Conservation (phyloP, 441 rosid genomes). For the Arabidopsis lyrata region DNA sequence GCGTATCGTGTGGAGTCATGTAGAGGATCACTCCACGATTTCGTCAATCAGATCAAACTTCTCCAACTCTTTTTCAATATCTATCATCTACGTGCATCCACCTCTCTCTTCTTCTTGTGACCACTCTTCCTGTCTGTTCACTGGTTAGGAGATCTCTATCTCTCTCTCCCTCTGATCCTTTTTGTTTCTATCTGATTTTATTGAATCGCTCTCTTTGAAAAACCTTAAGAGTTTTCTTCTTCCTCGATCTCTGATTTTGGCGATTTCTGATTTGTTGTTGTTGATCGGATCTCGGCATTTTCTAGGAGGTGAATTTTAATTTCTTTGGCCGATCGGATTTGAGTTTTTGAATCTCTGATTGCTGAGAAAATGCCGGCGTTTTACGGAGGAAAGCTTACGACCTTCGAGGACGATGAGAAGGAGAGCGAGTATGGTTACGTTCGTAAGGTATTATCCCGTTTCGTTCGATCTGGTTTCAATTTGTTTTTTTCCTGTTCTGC, state of each 20-base stretch:
- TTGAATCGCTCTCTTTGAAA: conserved; percentile 14
- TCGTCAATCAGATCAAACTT: conserved; percentile 40
- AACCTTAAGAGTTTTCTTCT: conserved; percentile 30
- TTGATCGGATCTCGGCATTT: conserved; percentile 45
- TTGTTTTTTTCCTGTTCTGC: not conserved
- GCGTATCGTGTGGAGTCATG: conserved; percentile 36
- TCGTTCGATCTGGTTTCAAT: conserved; percentile 39
- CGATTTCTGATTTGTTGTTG: too few relatives aligned
- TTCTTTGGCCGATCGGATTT: conserved; percentile 29
- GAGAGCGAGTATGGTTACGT: conserved; percentile 99
- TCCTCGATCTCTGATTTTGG: conserved; percentile 15
- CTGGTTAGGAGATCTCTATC: conserved; percentile 38
- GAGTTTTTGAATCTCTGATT: conserved; percentile 34
- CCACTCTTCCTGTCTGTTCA: conserved; percentile 44
- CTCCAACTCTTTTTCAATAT: conserved; percentile 38
- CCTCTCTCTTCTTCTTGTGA: conserved; percentile 36
- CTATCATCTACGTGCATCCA: conserved; percentile 42
- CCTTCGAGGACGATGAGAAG: conserved; percentile 97
- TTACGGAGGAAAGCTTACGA: conserved; percentile 87
- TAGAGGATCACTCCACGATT: conserved; percentile 34
- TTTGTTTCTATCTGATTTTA: conserved; percentile 35
- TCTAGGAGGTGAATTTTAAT: conserved; percentile 34
- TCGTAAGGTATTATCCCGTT: conserved; percentile 71
- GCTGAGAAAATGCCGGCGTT: conserved; percentile 77
- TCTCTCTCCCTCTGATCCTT: conserved; percentile 14